Evolutionary conservation across 805 yeast species (phyloP), one percentile per base, ranked within the genome.

Genomic region (Groenewaldozyma tartarivorans): DNA sequence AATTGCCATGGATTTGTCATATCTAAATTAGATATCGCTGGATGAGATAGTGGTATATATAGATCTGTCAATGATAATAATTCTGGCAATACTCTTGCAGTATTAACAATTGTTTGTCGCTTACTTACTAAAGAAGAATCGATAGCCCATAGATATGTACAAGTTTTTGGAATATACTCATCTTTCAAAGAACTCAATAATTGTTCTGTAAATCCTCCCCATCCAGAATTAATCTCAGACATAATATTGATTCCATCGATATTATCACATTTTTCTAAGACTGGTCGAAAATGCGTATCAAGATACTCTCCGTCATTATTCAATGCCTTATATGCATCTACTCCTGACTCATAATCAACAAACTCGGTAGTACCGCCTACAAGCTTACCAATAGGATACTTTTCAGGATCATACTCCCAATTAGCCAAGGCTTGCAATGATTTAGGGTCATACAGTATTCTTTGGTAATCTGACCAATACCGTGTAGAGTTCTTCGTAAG

Each of bases 381-480:
- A 5, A 47, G 60, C 4, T 49, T 40, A 2, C 69, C 69, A 22
- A 47, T 41, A 0, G 66, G 64, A 30, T 47, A 49, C 2, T 34
- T 26, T 2, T 39, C 40, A 1, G 69, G 67, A 40, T 73, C 71
- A 41, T 68, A 68, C 20, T 72, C 71, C 85, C 90, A 92, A 38
- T 75, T 66, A 1, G 62, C 57, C 18, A 87, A 55, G 4, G 68
- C 66, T 30, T 75, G 63, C 36, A 81, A 64, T 1, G 79, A 68
- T 4, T 62, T 62, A 0, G 95, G 90, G 39, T 73, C 71, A 53
- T 76, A 76, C 2, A 82, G 70, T 39, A 87, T 70, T 48, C 77
- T 72, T 32, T 79, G 69, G 54, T 80, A 84, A 53, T 85, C 95
- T 0, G 92, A 71, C 96, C 96, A 90, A 50, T 75, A 82, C 21